Percentiles rank a stretch among this genome's conserved stretches.
These are phyloP conservation scores for Corylus avellana DNA, from an alignment of 306 rosid species.

Conservation along the genomic window DNA sequence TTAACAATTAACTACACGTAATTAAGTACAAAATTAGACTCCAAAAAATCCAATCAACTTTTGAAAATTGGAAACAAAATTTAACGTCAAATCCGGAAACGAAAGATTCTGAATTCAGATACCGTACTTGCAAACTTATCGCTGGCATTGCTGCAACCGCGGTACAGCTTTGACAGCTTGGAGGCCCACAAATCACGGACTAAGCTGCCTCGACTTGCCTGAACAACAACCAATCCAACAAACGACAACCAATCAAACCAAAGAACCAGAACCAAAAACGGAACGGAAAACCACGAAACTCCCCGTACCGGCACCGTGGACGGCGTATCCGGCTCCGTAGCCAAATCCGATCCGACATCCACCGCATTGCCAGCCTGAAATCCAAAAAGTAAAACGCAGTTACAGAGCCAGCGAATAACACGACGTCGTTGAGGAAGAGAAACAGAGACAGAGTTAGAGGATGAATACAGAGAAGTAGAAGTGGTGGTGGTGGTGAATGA, in stretches of 20 bases:
- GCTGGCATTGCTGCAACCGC: constrained; percentile 64
- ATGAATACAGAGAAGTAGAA: constrained; percentile 24
- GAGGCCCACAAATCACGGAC: constrained; percentile 69
- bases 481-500: constrained; percentile 34
- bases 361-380: constrained; percentile 31
- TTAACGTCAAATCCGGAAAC: neutral
- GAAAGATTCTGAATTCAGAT: neutral
- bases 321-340: constrained; percentile 19
- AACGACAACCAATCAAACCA: neutral
- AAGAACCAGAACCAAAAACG: constrained; percentile 5
- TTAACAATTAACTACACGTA: neutral
- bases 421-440: neutral
- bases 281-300: neutral
- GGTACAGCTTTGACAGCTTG: constrained; percentile 39
- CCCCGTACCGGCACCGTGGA: constrained; percentile 43
- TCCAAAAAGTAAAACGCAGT: neutral
- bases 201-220: constrained; percentile 51
- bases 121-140: constrained; percentile 52
- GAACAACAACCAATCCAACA: neutral
- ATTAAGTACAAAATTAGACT: neutral
- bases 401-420: neutral
- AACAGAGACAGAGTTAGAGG: neutral
- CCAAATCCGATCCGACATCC: constrained; percentile 16
- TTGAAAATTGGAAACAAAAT: neutral
- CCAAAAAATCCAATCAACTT: neutral